Percentiles rank a stretch among this genome's conserved stretches.
Evolutionary conservation across 176 grass and related monocot species (phyloP).

Genomic region (Aegilops longissima): DNA sequence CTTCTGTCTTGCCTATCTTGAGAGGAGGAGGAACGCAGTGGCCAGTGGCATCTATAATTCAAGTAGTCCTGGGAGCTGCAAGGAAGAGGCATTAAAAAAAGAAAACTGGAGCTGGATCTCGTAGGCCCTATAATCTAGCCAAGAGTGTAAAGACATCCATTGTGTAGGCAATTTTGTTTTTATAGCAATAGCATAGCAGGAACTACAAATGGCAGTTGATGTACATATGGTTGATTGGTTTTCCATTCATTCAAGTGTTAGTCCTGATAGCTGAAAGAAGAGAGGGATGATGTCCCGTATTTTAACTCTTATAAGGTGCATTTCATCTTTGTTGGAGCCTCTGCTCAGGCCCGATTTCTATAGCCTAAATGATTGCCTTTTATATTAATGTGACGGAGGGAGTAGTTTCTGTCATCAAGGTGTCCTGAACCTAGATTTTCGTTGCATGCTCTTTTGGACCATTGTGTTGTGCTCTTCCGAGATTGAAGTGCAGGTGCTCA

Average conservation of each 20-base stretch:
- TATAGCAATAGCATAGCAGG: background rate
- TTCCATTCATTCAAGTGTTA: background rate
- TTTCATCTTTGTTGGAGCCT: background rate
- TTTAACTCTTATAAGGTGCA: background rate
- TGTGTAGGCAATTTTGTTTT: conserved; percentile 24
- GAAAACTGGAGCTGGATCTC: background rate
- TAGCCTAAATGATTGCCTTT: background rate
- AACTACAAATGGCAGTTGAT: background rate
- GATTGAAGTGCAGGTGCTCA: too few species aligned
- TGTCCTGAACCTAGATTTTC: background rate
- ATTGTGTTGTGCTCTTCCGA: too few species aligned
- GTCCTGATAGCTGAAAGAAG: background rate
- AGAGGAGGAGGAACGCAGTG: background rate
- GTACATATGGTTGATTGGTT: conserved; percentile 15
- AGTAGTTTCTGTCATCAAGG: background rate
- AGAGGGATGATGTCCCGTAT: background rate
- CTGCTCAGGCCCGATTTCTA: background rate
- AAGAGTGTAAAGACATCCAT: background rate
- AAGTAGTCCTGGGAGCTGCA: background rate
- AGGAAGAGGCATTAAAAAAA: background rate
- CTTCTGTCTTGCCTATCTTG: background rate
- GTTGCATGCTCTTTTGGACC: too few species aligned
- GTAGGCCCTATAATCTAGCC: background rate
- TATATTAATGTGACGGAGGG: too few species aligned
- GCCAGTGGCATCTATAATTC: background rate